Conservation (phyloP, 345 rosid genomes). For the Pistacia vera region DNA sequence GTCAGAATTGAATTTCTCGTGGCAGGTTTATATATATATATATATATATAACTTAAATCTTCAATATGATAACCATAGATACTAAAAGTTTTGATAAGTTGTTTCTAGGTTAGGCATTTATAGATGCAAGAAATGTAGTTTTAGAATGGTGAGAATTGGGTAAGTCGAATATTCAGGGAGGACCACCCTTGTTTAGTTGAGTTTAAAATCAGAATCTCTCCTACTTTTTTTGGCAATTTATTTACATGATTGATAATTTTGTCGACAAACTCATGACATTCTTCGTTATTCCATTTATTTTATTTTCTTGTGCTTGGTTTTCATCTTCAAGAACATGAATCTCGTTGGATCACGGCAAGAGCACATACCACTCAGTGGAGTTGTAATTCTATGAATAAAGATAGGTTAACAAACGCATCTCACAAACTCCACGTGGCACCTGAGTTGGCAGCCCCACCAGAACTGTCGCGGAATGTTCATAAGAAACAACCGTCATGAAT, state of each 20-base stretch:
- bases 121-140: not conserved
- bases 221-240: not conserved
- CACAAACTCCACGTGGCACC: too few relatives aligned
- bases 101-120: not conserved
- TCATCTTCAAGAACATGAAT: not conserved
- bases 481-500: too few relatives aligned
- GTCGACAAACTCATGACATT: not conserved
- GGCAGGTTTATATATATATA: too few relatives aligned
- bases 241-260: not conserved
- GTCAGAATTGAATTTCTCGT: not conserved
- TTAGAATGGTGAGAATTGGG: not conserved
- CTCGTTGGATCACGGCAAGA: not conserved
- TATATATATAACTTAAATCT: not conserved
- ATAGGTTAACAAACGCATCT: too few relatives aligned
- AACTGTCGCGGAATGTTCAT: too few relatives aligned
- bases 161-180: not conserved
- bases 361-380: too few relatives aligned
- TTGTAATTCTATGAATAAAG: too few relatives aligned
- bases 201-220: slow-evolving; percentile 1
- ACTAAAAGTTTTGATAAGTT: not conserved
- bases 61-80: not conserved
- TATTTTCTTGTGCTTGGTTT: not conserved
- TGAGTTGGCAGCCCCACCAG: too few relatives aligned
- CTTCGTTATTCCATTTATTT: not conserved
- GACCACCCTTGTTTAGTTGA: not conserved